Percentiles rank a stretch among this genome's conserved stretches.
phyloP scores from a whole-genome alignment of 768 basidiomycete species.

The Hypsizygus marmoreus region DNA sequence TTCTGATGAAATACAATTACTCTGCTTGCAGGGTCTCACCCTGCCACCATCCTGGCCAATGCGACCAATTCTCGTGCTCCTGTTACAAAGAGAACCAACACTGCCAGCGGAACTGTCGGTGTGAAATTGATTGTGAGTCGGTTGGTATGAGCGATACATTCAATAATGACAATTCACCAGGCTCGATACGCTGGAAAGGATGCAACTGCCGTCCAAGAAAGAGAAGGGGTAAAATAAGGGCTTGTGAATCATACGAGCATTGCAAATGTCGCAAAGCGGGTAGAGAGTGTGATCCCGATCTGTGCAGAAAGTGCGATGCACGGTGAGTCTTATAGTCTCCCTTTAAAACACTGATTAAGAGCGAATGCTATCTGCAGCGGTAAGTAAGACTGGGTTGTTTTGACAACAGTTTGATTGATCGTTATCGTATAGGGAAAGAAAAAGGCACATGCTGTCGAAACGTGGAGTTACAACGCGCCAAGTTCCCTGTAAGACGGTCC shows the following conservation, averaged over 20 bases:
- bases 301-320: constrained; percentile 47
- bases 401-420: not conserved
- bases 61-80: constrained; percentile 38
- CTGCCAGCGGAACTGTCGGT: constrained; percentile 52
- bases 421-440: constrained; percentile 12
- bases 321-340: constrained; percentile 25
- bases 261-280: constrained; percentile 38
- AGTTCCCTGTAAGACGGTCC: constrained; percentile 18
- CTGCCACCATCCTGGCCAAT: constrained; percentile 52
- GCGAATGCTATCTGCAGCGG: constrained; percentile 8
- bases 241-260: constrained; percentile 14
- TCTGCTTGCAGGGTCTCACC: constrained; percentile 29
- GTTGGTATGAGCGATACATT: not conserved
- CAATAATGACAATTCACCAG: constrained; percentile 25
- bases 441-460: constrained; percentile 18
- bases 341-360: not conserved
- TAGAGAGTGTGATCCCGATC: constrained; percentile 57
- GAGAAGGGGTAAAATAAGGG: constrained; percentile 15
- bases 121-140: constrained; percentile 27
- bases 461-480: constrained; percentile 21
- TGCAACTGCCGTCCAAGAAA: constrained; percentile 36
- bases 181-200: constrained; percentile 41
- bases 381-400: constrained; percentile 1
- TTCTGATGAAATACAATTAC: not conserved
- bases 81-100: constrained; percentile 41